Conservation (phyloP, 805 yeast species). For the Starmerella scarabaei region DNA sequence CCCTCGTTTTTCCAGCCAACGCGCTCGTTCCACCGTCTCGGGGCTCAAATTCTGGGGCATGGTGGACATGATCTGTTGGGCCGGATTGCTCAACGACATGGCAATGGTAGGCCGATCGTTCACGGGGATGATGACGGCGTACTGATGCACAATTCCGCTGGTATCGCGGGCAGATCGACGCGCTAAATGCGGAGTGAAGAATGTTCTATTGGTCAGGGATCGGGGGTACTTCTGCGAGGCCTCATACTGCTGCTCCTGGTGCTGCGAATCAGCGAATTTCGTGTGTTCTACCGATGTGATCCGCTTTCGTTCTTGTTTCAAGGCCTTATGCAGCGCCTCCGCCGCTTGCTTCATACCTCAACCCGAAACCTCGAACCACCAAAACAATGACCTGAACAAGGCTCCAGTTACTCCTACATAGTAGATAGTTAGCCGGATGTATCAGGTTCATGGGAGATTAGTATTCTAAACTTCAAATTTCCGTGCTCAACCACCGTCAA, state of each 20-base stretch:
- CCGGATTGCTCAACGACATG: slow-evolving; percentile 3
- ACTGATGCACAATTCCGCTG: slow-evolving; percentile 4
- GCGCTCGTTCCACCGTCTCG: slow-evolving; percentile 25
- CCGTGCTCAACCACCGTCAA: too few relatives aligned
- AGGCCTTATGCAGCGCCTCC: slow-evolving; percentile 9
- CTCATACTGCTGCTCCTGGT: background rate
- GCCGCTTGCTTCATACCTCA: slow-evolving; percentile 3
- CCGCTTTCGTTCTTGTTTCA: slow-evolving; percentile 9
- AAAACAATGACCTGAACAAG: too few relatives aligned
- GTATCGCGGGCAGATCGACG: background rate
- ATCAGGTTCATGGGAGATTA: too few relatives aligned
- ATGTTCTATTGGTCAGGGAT: slow-evolving; percentile 30
- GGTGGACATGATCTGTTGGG: background rate
- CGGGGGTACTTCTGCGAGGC: slow-evolving; percentile 22
- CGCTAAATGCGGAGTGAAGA: slow-evolving; percentile 34
- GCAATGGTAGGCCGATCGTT: slow-evolving; percentile 1
- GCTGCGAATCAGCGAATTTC: background rate
- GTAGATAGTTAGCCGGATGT: too few relatives aligned
- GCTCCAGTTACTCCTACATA: too few relatives aligned
- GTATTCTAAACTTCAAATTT: too few relatives aligned
- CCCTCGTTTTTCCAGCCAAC: slow-evolving; percentile 33
- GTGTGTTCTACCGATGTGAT: background rate
- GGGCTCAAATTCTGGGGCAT: slow-evolving; percentile 6
- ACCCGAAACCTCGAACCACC: background rate
- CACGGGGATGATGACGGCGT: slow-evolving; percentile 11